Conservation (phyloP, 169 alveolate species). For the Plasmodium falciparum region DNA sequence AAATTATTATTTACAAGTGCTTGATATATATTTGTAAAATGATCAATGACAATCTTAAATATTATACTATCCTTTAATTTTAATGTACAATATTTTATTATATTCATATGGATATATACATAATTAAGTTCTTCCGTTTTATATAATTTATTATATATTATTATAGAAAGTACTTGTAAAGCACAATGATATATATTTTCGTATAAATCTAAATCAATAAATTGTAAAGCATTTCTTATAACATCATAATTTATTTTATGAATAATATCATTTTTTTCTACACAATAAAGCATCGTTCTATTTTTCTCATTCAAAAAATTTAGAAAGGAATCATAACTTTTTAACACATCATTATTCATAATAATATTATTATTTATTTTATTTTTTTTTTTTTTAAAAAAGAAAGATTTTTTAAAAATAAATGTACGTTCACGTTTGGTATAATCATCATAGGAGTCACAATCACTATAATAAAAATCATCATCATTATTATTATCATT, state of each 20-base stretch:
- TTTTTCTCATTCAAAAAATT: slow-evolving; percentile 8
- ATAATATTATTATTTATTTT: no score
- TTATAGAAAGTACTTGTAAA: slow-evolving; percentile 18
- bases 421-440: neutral
- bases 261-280: no score
- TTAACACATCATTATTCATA: neutral
- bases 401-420: no score
- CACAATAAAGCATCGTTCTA: neutral
- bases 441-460: neutral
- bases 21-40: slow-evolving; percentile 17
- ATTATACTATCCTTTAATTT: slow-evolving; percentile 4
- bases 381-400: no score
- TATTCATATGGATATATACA: slow-evolving; percentile 17
- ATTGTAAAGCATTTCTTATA: slow-evolving; percentile 10
- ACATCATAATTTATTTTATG: slow-evolving; percentile 2
- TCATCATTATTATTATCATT: neutral
- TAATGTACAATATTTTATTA: neutral
- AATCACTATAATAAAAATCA: neutral
- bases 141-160: slow-evolving; percentile 5
- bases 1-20: slow-evolving; percentile 16
- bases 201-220: neutral
- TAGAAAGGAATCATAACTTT: neutral
- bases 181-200: slow-evolving; percentile 15
- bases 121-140: slow-evolving; percentile 7
- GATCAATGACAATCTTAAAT: slow-evolving; percentile 21